These are phyloP conservation scores for Leptodermis oblonga DNA, from an alignment of 257 asterid genomes.

Conservation along the genomic window DNA sequence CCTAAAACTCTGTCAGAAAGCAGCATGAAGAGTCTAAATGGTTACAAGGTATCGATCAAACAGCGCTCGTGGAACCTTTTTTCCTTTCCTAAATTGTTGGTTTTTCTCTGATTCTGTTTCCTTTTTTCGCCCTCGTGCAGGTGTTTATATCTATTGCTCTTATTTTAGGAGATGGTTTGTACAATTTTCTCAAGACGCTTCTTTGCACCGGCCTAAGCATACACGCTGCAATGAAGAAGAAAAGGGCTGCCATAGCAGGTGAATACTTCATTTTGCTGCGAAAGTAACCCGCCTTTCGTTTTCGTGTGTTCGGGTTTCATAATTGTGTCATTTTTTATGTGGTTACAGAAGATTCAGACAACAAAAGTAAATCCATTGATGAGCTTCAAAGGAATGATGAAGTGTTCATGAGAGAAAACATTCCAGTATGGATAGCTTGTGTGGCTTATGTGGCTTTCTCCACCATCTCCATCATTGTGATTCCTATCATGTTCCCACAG, in stretches of 20 bases:
- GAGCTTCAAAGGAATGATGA: conserved; percentile 26
- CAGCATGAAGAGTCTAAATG: conserved; percentile 51
- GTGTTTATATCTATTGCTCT: conserved; percentile 81
- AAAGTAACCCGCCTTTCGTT: not conserved
- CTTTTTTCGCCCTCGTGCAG: conserved; percentile 31
- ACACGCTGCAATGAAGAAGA: conserved; percentile 41
- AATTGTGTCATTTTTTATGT: not conserved
- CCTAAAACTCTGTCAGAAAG: conserved; percentile 28
- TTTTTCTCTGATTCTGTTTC: not conserved
- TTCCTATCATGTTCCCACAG: conserved; percentile 35
- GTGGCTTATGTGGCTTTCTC: conserved; percentile 26
- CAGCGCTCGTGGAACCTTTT: not conserved
- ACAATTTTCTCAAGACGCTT: conserved; percentile 68
- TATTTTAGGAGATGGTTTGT: conserved; percentile 80
- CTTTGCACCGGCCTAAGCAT: conserved; percentile 47
- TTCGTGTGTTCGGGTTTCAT: not conserved
- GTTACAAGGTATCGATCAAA: conserved; percentile 36
- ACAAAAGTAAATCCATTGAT: conserved; percentile 11
- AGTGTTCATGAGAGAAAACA: conserved; percentile 34
- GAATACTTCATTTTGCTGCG: not conserved
- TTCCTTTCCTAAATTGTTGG: not conserved
- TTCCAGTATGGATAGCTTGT: conserved; percentile 30
- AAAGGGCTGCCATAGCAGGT: conserved; percentile 38
- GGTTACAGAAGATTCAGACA: conserved; percentile 13
- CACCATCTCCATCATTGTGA: conserved; percentile 24